phyloP scores from a whole-genome alignment of 192 early-diverging fungal species.

The Coemansia sp. region DNA sequence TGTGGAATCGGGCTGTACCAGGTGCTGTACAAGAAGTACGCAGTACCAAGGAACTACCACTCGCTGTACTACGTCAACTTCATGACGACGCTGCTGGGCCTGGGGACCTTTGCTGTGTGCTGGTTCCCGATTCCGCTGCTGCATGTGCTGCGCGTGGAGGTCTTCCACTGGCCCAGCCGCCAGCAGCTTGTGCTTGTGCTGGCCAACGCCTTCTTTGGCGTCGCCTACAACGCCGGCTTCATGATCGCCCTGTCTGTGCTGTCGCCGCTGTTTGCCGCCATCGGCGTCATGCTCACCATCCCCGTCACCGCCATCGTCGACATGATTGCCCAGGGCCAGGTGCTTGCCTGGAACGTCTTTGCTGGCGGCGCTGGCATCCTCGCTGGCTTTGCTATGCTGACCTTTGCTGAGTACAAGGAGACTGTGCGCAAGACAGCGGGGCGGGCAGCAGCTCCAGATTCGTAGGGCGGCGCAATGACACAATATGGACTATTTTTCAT shows the following conservation, averaged over 20 bases:
- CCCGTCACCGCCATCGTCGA: constrained; percentile 67
- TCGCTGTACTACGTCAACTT: constrained; percentile 76
- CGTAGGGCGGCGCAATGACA: no score
- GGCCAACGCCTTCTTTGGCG: constrained; percentile 65
- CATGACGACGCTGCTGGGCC: constrained; percentile 68
- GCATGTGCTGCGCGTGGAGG: constrained; percentile 61
- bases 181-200: constrained; percentile 59
- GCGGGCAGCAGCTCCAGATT: neutral
- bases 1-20: constrained; percentile 74
- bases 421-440: constrained; percentile 25
- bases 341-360: constrained; percentile 57
- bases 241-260: constrained; percentile 77
- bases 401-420: constrained; percentile 44
- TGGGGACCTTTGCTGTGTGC: constrained; percentile 62
- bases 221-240: constrained; percentile 75
- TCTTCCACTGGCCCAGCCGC: constrained; percentile 64
- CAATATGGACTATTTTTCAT: no score
- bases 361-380: constrained; percentile 58
- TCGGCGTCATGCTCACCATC: constrained; percentile 81
- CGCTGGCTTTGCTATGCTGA: constrained; percentile 57
- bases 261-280: constrained; percentile 69
- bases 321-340: constrained; percentile 53
- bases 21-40: constrained; percentile 80
- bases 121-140: constrained; percentile 77
- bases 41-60: constrained; percentile 54